A percentile compares a stretch with the other conserved stretches of the same genome.
These are phyloP conservation scores for Sugiyamaella floridensis DNA, from an alignment of 805 yeast genomes.

Conservation along the genomic window DNA sequence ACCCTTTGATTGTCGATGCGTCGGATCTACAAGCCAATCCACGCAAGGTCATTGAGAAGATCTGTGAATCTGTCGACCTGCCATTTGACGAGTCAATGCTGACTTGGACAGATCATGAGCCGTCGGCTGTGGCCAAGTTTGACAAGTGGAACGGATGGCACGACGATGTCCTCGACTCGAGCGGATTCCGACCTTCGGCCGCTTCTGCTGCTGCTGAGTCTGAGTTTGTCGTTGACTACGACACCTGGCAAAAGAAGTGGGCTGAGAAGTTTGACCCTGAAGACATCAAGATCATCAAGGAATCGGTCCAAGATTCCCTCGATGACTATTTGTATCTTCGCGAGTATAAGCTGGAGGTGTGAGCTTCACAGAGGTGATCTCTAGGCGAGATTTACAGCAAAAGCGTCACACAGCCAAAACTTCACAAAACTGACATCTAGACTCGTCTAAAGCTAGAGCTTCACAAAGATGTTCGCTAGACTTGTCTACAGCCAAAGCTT, in stretches of 20 bases:
- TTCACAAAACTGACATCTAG: too few relatives aligned
- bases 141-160: slow-evolving; percentile 25
- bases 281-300: slow-evolving; percentile 13
- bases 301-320: slow-evolving; percentile 16
- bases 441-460: too few relatives aligned
- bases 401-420: too few relatives aligned
- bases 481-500: too few relatives aligned
- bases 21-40: slow-evolving; percentile 18
- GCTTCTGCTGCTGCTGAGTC: not conserved
- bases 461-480: too few relatives aligned
- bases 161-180: slow-evolving; percentile 20
- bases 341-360: slow-evolving; percentile 10
- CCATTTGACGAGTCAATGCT: slow-evolving; percentile 20
- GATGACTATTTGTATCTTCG: slow-evolving; percentile 23
- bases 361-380: too few relatives aligned
- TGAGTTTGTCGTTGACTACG: slow-evolving; percentile 17
- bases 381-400: too few relatives aligned
- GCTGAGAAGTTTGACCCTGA: slow-evolving; percentile 10
- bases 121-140: slow-evolving; percentile 14
- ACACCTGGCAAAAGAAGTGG: slow-evolving; percentile 20
- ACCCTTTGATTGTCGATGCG: slow-evolving; percentile 21
- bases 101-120: slow-evolving; percentile 18
- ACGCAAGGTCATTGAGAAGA: slow-evolving; percentile 14
- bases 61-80: slow-evolving; percentile 16
- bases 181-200: slow-evolving; percentile 14